Percentiles rank a stretch among this genome's conserved stretches.
Conservation (phyloP, 331 rosid genomes). For the Quercus phellos region DNA sequence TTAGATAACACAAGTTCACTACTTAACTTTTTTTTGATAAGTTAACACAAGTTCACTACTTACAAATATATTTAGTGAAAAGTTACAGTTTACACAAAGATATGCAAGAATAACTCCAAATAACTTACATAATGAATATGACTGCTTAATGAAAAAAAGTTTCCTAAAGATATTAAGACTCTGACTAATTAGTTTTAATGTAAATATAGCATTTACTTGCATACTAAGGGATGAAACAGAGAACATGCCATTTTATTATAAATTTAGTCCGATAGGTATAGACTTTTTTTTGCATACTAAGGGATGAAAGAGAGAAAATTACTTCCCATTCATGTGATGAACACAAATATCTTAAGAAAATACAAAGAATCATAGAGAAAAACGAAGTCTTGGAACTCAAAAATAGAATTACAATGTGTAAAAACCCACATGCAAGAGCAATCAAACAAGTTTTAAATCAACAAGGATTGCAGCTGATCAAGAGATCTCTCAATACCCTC, state of each 20-base stretch:
- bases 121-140: neutral
- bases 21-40: no score
- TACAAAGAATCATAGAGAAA: no score
- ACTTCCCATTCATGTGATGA: no score
- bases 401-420: no score
- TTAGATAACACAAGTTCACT: neutral
- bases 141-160: neutral
- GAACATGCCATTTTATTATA: neutral
- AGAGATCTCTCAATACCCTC: no score
- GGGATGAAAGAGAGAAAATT: no score
- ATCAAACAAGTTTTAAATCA: neutral
- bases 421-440: no score
- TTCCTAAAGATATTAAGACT: neutral
- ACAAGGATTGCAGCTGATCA: neutral
- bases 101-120: neutral
- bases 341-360: no score
- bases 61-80: neutral
- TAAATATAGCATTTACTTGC: neutral
- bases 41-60: neutral
- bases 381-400: no score
- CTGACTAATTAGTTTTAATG: neutral
- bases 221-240: neutral
- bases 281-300: neutral
- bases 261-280: neutral
- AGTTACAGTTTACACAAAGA: neutral